phyloP scores from a whole-genome alignment of 768 basidiomycete genomes.

The Russula earlei region DNA sequence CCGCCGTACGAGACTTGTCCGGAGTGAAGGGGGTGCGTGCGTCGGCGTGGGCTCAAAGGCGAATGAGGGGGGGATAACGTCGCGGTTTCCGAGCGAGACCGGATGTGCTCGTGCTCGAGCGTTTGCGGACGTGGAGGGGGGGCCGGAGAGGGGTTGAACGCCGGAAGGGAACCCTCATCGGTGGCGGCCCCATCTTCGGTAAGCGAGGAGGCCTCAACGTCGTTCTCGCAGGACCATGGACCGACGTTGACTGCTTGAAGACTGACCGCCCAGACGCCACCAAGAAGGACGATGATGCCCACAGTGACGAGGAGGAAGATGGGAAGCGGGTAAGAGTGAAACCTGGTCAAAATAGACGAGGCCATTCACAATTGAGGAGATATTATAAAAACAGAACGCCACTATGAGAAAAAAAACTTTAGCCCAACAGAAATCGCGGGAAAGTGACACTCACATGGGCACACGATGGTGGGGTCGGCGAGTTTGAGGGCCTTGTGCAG shows the following conservation, averaged over 20 bases:
- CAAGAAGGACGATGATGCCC: conserved; percentile 69
- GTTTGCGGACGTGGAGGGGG: background rate
- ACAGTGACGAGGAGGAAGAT: conserved; percentile 67
- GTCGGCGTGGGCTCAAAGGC: conserved; percentile 9
- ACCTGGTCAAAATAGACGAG: conserved; percentile 87
- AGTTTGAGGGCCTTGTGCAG: conserved; percentile 70
- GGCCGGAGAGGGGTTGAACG: background rate
- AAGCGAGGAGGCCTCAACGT: background rate
- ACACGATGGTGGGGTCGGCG: conserved; percentile 78
- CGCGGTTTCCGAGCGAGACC: conserved; percentile 1
- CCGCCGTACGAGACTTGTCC: conserved; percentile 13
- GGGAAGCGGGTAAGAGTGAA: conserved; percentile 52
- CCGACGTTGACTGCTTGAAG: conserved; percentile 49
- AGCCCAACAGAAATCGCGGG: background rate
- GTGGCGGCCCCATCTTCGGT: background rate
- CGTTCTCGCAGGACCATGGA: conserved; percentile 36
- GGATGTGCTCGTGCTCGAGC: conserved; percentile 4
- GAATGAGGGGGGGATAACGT: background rate
- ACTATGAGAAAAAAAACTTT: conserved; percentile 32
- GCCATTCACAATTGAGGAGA: conserved; percentile 85
- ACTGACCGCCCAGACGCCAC: conserved; percentile 86
- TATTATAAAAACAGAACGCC: conserved; percentile 92
- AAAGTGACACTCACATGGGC: conserved; percentile 50
- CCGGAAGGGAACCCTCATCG: background rate
- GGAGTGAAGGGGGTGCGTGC: background rate